Evolutionary conservation across 2,329 filamentous ascomycete genomes (phyloP).

Genomic region (Thielaviopsis populi): DNA sequence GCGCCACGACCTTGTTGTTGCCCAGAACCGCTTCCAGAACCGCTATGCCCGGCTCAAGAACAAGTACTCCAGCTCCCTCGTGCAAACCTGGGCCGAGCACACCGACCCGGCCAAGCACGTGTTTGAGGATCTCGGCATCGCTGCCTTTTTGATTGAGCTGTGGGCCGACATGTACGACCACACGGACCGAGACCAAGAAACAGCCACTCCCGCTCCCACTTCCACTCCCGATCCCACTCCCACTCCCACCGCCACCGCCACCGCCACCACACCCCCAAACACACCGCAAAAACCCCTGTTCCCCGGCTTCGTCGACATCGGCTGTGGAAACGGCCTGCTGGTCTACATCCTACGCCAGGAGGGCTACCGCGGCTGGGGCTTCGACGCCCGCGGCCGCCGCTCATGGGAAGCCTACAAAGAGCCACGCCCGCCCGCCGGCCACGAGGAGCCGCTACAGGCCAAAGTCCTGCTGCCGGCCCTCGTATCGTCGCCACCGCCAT

Average conservation of each 20-base stretch:
- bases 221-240: too few species aligned
- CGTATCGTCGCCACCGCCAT: slow-evolving; percentile 21
- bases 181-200: too few species aligned
- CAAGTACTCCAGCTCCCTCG: slow-evolving; percentile 57
- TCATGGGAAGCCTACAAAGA: slow-evolving; percentile 63
- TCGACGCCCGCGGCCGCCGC: slow-evolving; percentile 74
- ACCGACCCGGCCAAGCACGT: slow-evolving; percentile 87
- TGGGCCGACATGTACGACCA: slow-evolving; percentile 70
- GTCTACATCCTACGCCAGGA: slow-evolving; percentile 69
- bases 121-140: slow-evolving; percentile 84
- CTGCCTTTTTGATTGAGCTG: slow-evolving; percentile 81
- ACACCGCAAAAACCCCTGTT: slow-evolving; percentile 31
- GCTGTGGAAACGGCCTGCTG: slow-evolving; percentile 85
- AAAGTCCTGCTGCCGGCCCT: slow-evolving; percentile 36
- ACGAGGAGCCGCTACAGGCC: slow-evolving; percentile 27
- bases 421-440: background rate
- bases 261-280: too few species aligned
- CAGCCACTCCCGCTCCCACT: too few species aligned
- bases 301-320: slow-evolving; percentile 88
- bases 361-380: slow-evolving; percentile 75
- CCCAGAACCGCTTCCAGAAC: slow-evolving; percentile 63
- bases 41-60: slow-evolving; percentile 69
- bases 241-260: too few species aligned
- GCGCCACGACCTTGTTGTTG: slow-evolving; percentile 66
- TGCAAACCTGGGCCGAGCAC: slow-evolving; percentile 65